Evolutionary conservation across 2,329 filamentous ascomycete genomes (phyloP), one percentile per base, ranked within the genome.

Genomic region (Nemania sp.): DNA sequence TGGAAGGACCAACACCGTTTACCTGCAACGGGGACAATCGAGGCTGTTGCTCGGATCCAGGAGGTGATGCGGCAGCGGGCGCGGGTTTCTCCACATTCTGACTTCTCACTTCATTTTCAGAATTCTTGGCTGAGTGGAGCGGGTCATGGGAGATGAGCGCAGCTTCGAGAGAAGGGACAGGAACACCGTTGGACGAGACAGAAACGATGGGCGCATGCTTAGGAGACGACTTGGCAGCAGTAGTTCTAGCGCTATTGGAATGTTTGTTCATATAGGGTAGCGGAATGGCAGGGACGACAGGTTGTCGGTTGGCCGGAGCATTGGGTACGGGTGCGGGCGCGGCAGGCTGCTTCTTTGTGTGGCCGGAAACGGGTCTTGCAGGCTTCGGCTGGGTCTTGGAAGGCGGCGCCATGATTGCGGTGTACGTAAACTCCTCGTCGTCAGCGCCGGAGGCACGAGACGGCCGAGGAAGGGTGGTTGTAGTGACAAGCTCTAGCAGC

Each of bases 201-300:
- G 67, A 68, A 11, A 56, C n/a, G 13, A 61, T 56, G 11, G 62
- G 52, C 53, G 69, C 53, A 61, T 68, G 72, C 43, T 73, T 73
- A 62, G 55, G 22, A n/a, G 52, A 63, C 13, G 67, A 35, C 35
- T 70, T 73, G 59, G 55, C 52, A 20, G 51, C 64, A 3, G 57
- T 53, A 35, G 62, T 70, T 49, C 51, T 62, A 43, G 56, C 51
- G 56, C 62, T 60, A 66, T 67, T 72, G 20, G 68, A 52, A 53
- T 76, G 75, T 51, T 73, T 75, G 55, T 72, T 69, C 59, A 78
- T 74, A 63, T 76, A 70, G n/a, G 76, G 63, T 57, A 78, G 66
- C 24, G 77, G 77, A 62, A 79, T 77, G 32, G 73, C 77, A 57
- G 77, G 76, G 45, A 77, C 59, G 2, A 79, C 75, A 53, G 73